These are phyloP conservation scores for Penicillium sp. DNA, from an alignment of 2,329 filamentous ascomycete species.

Conservation along the genomic window DNA sequence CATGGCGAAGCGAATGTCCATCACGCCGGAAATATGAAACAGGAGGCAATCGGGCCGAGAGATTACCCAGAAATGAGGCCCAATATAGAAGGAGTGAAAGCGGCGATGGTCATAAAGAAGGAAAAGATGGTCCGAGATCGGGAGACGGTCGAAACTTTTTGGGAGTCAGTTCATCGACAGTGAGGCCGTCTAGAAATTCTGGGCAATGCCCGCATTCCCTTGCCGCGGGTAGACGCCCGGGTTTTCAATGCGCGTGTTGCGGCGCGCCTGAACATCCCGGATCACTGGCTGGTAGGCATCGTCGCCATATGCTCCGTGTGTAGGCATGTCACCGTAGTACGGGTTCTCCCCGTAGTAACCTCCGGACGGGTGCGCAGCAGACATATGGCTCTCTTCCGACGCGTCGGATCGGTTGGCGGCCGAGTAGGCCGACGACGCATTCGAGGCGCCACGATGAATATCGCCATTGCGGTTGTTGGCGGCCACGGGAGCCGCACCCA, in stretches of 20 bases:
- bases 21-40: slow-evolving; percentile 21
- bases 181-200: slow-evolving; percentile 69
- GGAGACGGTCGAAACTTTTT: slow-evolving; percentile 16
- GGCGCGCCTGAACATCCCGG: slow-evolving; percentile 81
- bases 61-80: slow-evolving; percentile 3
- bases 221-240: slow-evolving; percentile 84
- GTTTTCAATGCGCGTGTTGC: slow-evolving; percentile 93
- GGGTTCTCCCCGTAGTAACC: slow-evolving; percentile 54
- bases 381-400: slow-evolving; percentile 53
- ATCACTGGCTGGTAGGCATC: slow-evolving; percentile 72
- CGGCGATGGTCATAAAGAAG: slow-evolving; percentile 15
- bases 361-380: slow-evolving; percentile 42
- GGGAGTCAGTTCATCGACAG: not conserved
- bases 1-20: slow-evolving; percentile 25
- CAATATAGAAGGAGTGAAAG: slow-evolving; percentile 19
- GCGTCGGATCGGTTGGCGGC: slow-evolving; percentile 67
- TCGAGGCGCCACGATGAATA: slow-evolving; percentile 84
- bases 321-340: slow-evolving; percentile 49
- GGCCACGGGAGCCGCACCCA: slow-evolving; percentile 64
- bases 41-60: slow-evolving; percentile 8
- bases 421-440: slow-evolving; percentile 94
- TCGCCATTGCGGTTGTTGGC: slow-evolving; percentile 62
- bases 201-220: slow-evolving; percentile 84
- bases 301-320: slow-evolving; percentile 52
- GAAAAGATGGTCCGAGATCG: slow-evolving; percentile 10